A percentile compares a stretch with the other conserved stretches of the same genome.
Evolutionary conservation across 768 basidiomycete genomes (phyloP).

Genomic region (Lactarius pseudohatsudake): DNA sequence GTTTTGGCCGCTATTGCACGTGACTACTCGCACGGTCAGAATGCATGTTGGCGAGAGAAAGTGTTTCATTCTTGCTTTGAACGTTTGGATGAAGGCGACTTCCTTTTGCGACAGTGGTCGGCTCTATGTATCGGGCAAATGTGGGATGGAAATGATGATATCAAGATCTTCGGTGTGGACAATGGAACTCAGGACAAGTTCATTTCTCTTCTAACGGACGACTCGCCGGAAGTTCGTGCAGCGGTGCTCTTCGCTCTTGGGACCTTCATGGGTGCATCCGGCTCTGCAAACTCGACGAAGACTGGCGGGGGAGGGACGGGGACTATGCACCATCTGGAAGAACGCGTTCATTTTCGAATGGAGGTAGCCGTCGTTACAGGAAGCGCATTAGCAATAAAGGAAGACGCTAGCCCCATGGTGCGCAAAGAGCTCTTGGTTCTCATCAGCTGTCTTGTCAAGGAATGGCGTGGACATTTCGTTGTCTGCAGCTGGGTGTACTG

Average conservation of each 20-base stretch:
- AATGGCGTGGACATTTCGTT: conserved; percentile 95
- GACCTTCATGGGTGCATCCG: conserved; percentile 90
- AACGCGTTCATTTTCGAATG: conserved; percentile 79
- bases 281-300: conserved; percentile 62
- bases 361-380: conserved; percentile 92
- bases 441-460: conserved; percentile 89
- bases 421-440: conserved; percentile 91
- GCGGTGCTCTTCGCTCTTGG: conserved; percentile 90
- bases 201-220: conserved; percentile 75
- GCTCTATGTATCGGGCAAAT: conserved; percentile 91
- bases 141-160: conserved; percentile 92
- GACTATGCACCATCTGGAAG: conserved; percentile 70
- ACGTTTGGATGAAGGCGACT: conserved; percentile 85
- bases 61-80: conserved; percentile 89
- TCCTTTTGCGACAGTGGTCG: conserved; percentile 91
- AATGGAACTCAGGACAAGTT: conserved; percentile 79
- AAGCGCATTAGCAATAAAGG: conserved; percentile 83
- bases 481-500: conserved; percentile 96
- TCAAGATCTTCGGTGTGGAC: conserved; percentile 81
- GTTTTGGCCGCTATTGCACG: conserved; percentile 87
- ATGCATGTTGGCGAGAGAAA: conserved; percentile 73
- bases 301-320: conserved; percentile 85
- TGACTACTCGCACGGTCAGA: conserved; percentile 86
- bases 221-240: conserved; percentile 89
- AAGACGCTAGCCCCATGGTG: conserved; percentile 96